Evolutionary conservation across 768 basidiomycete genomes (phyloP), one percentile per base, ranked within the genome.

Genomic region (Boletus tomentosulus): DNA sequence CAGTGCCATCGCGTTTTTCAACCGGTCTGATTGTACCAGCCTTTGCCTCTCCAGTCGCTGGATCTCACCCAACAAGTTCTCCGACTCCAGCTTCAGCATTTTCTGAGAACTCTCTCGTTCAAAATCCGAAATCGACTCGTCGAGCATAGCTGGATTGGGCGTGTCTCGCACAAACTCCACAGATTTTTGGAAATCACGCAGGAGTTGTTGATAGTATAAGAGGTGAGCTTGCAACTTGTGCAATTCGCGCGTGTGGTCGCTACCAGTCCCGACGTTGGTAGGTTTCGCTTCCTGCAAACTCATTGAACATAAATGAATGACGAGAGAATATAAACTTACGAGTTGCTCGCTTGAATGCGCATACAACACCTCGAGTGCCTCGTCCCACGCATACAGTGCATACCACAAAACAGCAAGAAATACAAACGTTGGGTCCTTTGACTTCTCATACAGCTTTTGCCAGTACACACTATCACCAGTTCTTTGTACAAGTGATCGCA

Each of bases 331-430:
- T 5, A 6, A 6, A 2, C 64, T 45, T 61, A 82, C 81, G 66
- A 85, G 66, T 50, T 37, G 25, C 41, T 56, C 71, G 53, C 74
- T 78, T 22, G 84, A 74, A 57, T 84, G 79, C 11, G 59, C 57
- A 51, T 82, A 83, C 31, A 84, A 60, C 10, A 67, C 65, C 57
- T 83, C 82, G 19, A 83, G 70, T 0, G 80, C 68, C 62, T 85
- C 80, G 45, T 84, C 83, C 81, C 83, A 84, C 0, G 81, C 76
- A 61, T 84, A 84, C 27, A 83, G 57, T 1, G 80, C 76, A 53
- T 82, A 82, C 83, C 83, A 84, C 27, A 84, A 63, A 8, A 78
- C 66, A 43, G 77, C 70, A 22, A 73, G 64, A 19, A 71, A 65
- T 10, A 72, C 47, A 25, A 73, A 64, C 0, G 70, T 72, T 1